Percentiles rank a stretch among this genome's conserved stretches.
Evolutionary conservation across 345 rosid genomes (phyloP).

Genomic region (Alliaria petiolata): DNA sequence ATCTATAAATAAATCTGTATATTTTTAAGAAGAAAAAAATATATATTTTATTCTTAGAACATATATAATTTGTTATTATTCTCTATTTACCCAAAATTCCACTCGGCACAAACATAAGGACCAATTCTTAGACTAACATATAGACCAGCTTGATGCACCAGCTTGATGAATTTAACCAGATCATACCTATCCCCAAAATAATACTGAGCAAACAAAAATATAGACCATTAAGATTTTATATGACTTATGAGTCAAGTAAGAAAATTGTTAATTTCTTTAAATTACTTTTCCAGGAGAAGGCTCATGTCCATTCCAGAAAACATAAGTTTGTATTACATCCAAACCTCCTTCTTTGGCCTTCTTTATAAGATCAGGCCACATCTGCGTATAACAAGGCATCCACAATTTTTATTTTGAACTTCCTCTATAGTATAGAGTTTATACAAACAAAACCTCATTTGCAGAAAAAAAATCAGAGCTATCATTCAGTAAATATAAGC

Average conservation of each 20-base stretch:
- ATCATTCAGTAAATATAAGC: too few species aligned
- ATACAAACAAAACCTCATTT: not conserved
- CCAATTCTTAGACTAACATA: slow-evolving; percentile 90
- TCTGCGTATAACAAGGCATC: too few species aligned
- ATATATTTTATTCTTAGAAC: not conserved
- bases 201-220: slow-evolving; percentile 43
- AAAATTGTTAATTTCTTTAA: not conserved
- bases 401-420: too few species aligned
- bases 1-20: not conserved
- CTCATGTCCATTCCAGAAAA: slow-evolving; percentile 70
- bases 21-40: not conserved
- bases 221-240: not conserved
- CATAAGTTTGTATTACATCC: slow-evolving; percentile 84
- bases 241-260: not conserved
- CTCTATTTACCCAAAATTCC: slow-evolving; percentile 76
- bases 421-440: too few species aligned
- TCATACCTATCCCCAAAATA: slow-evolving; percentile 80
- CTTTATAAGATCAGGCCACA: slow-evolving; percentile 73
- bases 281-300: slow-evolving; percentile 37
- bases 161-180: slow-evolving; percentile 79
- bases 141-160: slow-evolving; percentile 75
- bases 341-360: slow-evolving; percentile 82
- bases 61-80: not conserved
- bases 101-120: slow-evolving; percentile 88
- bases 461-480: not conserved